These are phyloP conservation scores for Fusarium paranaense DNA, from an alignment of 2,329 filamentous ascomycete genomes.

Conservation along the genomic window DNA sequence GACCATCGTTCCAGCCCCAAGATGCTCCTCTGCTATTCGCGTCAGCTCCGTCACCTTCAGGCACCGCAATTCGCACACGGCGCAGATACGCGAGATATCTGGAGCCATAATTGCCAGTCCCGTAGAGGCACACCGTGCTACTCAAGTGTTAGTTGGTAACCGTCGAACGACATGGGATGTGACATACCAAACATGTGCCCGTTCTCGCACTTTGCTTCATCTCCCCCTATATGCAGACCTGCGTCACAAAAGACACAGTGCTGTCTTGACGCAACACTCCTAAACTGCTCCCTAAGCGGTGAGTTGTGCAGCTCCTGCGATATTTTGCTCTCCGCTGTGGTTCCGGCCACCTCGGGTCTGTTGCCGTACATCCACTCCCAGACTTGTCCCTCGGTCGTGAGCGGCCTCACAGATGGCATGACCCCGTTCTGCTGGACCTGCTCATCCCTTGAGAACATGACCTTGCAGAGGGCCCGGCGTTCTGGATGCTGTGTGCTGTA, in stretches of 20 bases:
- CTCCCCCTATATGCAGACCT: conserved; percentile 47
- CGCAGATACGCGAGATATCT: conserved; percentile 65
- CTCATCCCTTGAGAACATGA: conserved; percentile 52
- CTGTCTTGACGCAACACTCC: conserved; percentile 50
- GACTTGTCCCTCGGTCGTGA: conserved; percentile 63
- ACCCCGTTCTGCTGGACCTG: background rate
- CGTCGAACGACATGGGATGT: background rate
- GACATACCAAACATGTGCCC: conserved; percentile 56
- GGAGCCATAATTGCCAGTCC: conserved; percentile 67
- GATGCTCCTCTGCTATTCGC: conserved; percentile 46
- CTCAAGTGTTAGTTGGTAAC: conserved; percentile 2
- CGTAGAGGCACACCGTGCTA: conserved; percentile 65
- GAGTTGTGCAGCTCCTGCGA: conserved; percentile 30
- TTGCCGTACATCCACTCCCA: conserved; percentile 71
- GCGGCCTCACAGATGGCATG: conserved; percentile 9
- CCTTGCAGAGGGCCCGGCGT: conserved; percentile 51
- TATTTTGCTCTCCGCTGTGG: conserved; percentile 43
- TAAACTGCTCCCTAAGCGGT: conserved; percentile 54
- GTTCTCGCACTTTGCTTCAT: conserved; percentile 53
- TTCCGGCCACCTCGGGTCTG: conserved; percentile 59
- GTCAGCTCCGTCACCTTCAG: conserved; percentile 58
- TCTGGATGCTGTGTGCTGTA: conserved; percentile 63
- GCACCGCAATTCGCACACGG: conserved; percentile 65
- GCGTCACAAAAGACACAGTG: conserved; percentile 61
- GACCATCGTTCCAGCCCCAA: conserved; percentile 44